Percentiles rank a stretch among this genome's conserved stretches.
Conservation (phyloP, 2,329 filamentous ascomycete species). For the Colletotrichum falcatum region DNA sequence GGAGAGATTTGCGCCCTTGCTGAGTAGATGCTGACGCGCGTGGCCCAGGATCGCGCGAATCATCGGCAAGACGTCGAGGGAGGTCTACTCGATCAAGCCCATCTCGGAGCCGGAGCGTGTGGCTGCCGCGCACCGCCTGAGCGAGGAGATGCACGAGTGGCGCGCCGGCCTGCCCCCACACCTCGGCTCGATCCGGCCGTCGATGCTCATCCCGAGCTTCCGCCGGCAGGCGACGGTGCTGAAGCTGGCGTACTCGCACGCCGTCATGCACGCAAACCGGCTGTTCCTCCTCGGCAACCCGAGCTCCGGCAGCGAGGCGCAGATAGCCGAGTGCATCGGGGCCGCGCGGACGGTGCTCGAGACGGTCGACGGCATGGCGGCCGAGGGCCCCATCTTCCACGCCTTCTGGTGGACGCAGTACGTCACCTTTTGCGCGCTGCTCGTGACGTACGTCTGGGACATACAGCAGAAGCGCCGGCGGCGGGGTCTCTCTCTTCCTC, state of each 20-base stretch:
- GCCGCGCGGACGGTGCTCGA: constrained; percentile 60
- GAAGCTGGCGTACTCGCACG: constrained; percentile 66
- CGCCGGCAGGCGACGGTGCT: constrained; percentile 64
- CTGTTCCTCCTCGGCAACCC: constrained; percentile 60
- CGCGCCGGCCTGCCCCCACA: constrained; percentile 54
- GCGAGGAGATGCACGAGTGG: constrained; percentile 55
- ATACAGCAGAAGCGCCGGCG: constrained; percentile 46
- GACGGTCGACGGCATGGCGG: constrained; percentile 56
- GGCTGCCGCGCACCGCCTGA: constrained; percentile 52
- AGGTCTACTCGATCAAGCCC: constrained; percentile 55
- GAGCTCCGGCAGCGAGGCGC: constrained; percentile 39
- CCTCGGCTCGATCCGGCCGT: constrained; percentile 57
- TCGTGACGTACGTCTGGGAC: constrained; percentile 65
- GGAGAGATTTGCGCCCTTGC: not conserved
- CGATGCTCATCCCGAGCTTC: constrained; percentile 59
- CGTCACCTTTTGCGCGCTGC: constrained; percentile 65
- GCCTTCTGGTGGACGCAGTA: constrained; percentile 67
- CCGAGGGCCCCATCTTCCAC: constrained; percentile 49
- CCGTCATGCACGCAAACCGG: constrained; percentile 67
- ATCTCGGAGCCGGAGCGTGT: constrained; percentile 53
- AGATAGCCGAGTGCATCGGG: constrained; percentile 58
- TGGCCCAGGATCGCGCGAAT: constrained; percentile 51
- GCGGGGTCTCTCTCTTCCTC: constrained; percentile 18
- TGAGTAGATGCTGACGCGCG: constrained; percentile 43
- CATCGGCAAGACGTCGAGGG: constrained; percentile 53